Percentiles rank a stretch among this genome's conserved stretches.
Conservation (phyloP, 2,329 filamentous ascomycete species). For the Fusarium abutilonis region DNA sequence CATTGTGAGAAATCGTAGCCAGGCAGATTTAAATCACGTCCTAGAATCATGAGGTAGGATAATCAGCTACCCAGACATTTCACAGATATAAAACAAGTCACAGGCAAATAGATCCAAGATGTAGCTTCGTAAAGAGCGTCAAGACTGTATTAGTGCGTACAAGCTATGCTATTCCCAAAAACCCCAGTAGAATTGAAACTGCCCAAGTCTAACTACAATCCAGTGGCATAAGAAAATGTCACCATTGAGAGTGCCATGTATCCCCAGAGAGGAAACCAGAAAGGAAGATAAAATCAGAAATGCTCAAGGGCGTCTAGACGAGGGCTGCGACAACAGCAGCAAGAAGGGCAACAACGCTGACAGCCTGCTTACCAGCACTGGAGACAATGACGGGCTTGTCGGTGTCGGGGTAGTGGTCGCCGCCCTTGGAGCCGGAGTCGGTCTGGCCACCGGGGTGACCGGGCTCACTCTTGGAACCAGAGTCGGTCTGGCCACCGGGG, state of each 20-base stretch:
- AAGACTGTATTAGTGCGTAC: slow-evolving; percentile 12
- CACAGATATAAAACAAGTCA: neutral
- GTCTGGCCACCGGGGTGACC: neutral
- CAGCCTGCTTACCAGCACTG: slow-evolving; percentile 36
- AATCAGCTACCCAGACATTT: neutral
- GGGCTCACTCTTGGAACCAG: slow-evolving; percentile 1
- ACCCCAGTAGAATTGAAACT: slow-evolving; percentile 21
- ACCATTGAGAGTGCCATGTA: slow-evolving; percentile 7
- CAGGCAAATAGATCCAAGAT: neutral
- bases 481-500: neutral
- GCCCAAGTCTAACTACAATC: slow-evolving; percentile 31
- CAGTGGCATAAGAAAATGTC: slow-evolving; percentile 19
- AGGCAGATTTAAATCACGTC: no score
- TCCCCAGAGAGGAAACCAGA: slow-evolving; percentile 25
- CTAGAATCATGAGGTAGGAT: neutral
- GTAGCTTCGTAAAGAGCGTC: slow-evolving; percentile 3
- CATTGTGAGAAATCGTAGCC: no score
- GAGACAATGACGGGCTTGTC: slow-evolving; percentile 29
- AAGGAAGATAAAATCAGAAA: slow-evolving; percentile 4
- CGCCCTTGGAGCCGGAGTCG: neutral
- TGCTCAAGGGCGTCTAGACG: slow-evolving; percentile 19
- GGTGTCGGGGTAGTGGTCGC: neutral
- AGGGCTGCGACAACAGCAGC: slow-evolving; percentile 33
- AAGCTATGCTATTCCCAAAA: slow-evolving; percentile 23
- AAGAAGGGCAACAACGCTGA: slow-evolving; percentile 33